Base-by-base conservation (phyloP, 768 basidiomycete species). In the Tylopilus cervinicoccineus region DNA sequence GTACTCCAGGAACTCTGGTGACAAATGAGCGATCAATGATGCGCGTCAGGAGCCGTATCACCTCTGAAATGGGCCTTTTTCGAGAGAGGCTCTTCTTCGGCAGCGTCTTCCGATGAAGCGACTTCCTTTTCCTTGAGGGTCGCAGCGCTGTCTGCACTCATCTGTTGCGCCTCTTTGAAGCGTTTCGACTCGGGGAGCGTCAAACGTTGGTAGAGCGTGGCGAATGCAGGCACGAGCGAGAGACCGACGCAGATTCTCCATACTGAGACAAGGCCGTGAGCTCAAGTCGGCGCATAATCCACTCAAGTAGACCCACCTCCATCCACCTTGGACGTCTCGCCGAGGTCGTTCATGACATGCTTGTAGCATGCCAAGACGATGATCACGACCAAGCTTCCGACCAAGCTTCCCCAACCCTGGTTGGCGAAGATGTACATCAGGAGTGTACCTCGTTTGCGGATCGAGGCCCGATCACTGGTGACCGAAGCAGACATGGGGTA, bases 231-330 rank as follows among this genome's bases (percentile, higher is more conserved):
- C 9, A 90, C 56, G 42, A 88, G 75, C n/a, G 82, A 84, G 12
- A 90, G 43, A n/a, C 85, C 87, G 44, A 88, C 65, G 49, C 80
- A 72, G 53, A 90, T 85, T 17, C 88, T 74, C 88, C 88, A 90
- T 3, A 80, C 81, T 78, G 51, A 38, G 36, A n/a, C 11, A 44
- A 6, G 23, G 14, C 29, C 11, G 50, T 37, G 28, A 45, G 34
- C 1, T 9, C 26, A 33, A 38, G 5, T 13, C 2, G 2, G 13
- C n/a, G n/a, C n/a, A n/a, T n/a, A n/a, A n/a, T n/a, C n/a, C n/a
- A n/a, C n/a, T n/a, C 12, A 29, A 32, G 38, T 23, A 37, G 6
- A 72, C 75, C 17, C 33, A 83, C 82, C 80, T 61, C 84, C 87
- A 52, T 87, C 84, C 19, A 86, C 80, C 60, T 84, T 85, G 50